These are phyloP conservation scores for Angomonas ambiguus DNA, from an alignment of 208 protist species.

Conservation along the genomic window DNA sequence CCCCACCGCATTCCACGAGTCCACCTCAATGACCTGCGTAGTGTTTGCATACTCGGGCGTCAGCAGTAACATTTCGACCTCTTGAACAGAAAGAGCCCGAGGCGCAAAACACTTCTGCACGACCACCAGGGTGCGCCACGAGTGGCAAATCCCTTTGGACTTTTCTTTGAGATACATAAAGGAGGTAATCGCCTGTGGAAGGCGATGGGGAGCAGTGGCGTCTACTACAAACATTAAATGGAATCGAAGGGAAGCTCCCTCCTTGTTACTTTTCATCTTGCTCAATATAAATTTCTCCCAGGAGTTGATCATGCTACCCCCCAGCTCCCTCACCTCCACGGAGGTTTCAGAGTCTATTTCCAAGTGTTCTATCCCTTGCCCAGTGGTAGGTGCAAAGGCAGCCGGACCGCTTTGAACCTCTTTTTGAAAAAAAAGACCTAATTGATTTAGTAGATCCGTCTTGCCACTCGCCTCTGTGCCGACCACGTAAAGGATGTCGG, in stretches of 20 bases:
- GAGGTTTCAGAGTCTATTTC: slow-evolving; percentile 13
- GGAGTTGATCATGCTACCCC: slow-evolving; percentile 39
- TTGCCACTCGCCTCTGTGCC: slow-evolving; percentile 64
- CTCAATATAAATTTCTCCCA: slow-evolving; percentile 70
- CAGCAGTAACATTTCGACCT: slow-evolving; percentile 32
- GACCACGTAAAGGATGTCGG: slow-evolving; percentile 48
- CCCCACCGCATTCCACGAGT: slow-evolving; percentile 78
- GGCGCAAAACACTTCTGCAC: slow-evolving; percentile 53
- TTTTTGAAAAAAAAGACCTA: slow-evolving; percentile 30
- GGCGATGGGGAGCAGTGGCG: slow-evolving; percentile 45
- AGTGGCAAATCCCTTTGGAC: slow-evolving; percentile 25
- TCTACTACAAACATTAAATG: slow-evolving; percentile 70
- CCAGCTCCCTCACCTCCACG: slow-evolving; percentile 67
- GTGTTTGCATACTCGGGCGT: neutral
- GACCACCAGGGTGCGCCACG: slow-evolving; percentile 52
- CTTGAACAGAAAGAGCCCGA: slow-evolving; percentile 39
- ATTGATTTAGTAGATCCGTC: slow-evolving; percentile 57
- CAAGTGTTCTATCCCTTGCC: slow-evolving; percentile 57
- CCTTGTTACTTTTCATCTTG: slow-evolving; percentile 8
- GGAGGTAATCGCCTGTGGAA: slow-evolving; percentile 34
- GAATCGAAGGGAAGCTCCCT: slow-evolving; percentile 7
- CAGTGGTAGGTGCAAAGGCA: slow-evolving; percentile 45
- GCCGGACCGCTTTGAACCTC: slow-evolving; percentile 19
- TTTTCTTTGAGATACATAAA: slow-evolving; percentile 32
- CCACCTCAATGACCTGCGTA: slow-evolving; percentile 39